phyloP scores from a whole-genome alignment of 176 grass and related monocot genomes.

The Luzula sylvatica region DNA sequence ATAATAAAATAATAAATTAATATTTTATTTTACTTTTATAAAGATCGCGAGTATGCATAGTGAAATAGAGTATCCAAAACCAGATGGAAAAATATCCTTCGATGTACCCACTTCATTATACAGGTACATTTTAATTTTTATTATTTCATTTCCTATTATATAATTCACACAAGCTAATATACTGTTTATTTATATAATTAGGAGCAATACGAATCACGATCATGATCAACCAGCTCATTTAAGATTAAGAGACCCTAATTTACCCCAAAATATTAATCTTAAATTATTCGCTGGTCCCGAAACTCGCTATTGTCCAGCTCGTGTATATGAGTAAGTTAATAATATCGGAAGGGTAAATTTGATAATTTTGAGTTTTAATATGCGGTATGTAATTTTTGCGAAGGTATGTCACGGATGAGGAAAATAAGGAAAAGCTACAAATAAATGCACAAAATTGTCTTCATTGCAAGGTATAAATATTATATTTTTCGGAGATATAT shows the following conservation, averaged over 20 bases:
- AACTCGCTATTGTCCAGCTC: slow-evolving; percentile 77
- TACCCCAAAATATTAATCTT: slow-evolving; percentile 70
- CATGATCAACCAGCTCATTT: slow-evolving; percentile 97
- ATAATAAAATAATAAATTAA: neutral
- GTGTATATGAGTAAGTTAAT: slow-evolving; percentile 83
- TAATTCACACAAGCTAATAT: slow-evolving; percentile 18
- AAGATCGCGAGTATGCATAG: slow-evolving; percentile 49
- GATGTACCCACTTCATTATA: slow-evolving; percentile 92
- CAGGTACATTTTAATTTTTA: slow-evolving; percentile 35
- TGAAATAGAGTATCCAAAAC: slow-evolving; percentile 63
- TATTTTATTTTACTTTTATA: slow-evolving; percentile 16
- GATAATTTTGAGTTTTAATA: neutral
- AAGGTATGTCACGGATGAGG: slow-evolving; percentile 70
- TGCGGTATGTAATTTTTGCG: neutral
- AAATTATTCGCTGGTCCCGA: slow-evolving; percentile 72
- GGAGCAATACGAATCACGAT: slow-evolving; percentile 98
- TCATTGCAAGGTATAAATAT: slow-evolving; percentile 78
- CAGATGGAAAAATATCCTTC: slow-evolving; percentile 75
- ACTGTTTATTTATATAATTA: slow-evolving; percentile 15
- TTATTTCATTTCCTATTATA: neutral
- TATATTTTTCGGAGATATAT: neutral
- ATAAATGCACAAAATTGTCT: slow-evolving; percentile 98
- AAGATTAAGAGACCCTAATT: slow-evolving; percentile 45
- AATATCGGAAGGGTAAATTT: neutral
- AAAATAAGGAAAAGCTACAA: slow-evolving; percentile 57